Base-by-base conservation (phyloP, 1,284 basidiomycete species). In the Fomitopsis palustris region DNA sequence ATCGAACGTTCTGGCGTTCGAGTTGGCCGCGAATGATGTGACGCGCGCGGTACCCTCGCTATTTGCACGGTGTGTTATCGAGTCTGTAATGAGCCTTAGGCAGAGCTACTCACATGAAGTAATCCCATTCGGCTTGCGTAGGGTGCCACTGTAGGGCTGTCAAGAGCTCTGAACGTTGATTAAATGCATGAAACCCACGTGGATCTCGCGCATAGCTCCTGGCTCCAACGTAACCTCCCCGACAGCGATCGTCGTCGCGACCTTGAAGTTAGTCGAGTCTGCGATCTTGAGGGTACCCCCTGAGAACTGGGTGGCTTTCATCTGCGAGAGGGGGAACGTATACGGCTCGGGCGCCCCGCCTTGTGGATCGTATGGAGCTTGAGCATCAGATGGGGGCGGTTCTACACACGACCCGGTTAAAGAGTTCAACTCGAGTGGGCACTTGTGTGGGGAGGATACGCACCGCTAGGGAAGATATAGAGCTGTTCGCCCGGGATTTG, bases 1-100 rank as follows among this genome's bases (percentile, higher is more conserved):
- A 67, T 90, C 81, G 70, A 86, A 90, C 0, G 88, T 91, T 47
- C 83, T 71, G 1, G 89, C 85, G 59, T 85, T 86, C 25, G 78
- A 77, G 59, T 78, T 75, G 1, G 83, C 75, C 1, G 85, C 87
- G 65, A 89, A 90, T 45, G 88, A 73, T 0, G 87, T 87, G 54
- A 89, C 75, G 39, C 88, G 83, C 7, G 75, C 84, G 33, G 74
- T 58, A 3, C 88, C 88, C 62, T 80, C 75, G 53, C 84, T 39
- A n/a, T 51, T 9, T 38, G 31, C 4, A 43, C 21, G 10, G 23
- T 16, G 25, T 1, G 31, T 19, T 14, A n/a, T 25, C 49, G 27
- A n/a, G n/a, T n/a, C n/a, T n/a, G 41, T 4, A 17, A 41, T 7
- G 39, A 7, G 19, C 10, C 16, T 17, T 9, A 2, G 33, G 33